Percentiles rank a stretch among this genome's conserved stretches.
Conservation (phyloP, 2,329 filamentous ascomycete genomes). For the Sporothrix euskadiensis region DNA sequence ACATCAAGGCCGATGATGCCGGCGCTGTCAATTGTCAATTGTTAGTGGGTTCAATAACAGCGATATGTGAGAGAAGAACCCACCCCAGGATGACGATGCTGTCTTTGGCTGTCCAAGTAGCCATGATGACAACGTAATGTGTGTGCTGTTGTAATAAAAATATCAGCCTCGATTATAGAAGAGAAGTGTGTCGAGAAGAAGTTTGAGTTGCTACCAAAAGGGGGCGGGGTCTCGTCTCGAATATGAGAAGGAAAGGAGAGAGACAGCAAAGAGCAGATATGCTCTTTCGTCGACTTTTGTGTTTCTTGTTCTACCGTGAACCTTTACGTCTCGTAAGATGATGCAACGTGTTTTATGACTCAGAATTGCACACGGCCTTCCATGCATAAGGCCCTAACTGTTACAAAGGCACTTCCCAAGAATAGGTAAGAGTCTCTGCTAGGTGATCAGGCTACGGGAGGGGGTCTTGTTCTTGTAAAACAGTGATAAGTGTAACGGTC, state of each 20-base stretch:
- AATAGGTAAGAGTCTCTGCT: too few species aligned
- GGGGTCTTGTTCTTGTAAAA: too few species aligned
- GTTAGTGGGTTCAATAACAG: too few species aligned
- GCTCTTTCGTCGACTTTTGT: not conserved
- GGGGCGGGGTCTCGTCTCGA: too few species aligned
- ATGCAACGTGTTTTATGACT: not conserved
- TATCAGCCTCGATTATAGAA: not conserved
- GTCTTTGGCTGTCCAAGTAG: constrained; percentile 23
- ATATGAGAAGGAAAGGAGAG: too few species aligned
- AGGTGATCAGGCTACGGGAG: too few species aligned
- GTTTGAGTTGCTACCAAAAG: too few species aligned
- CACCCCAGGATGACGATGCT: constrained; percentile 28
- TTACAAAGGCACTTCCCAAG: too few species aligned
- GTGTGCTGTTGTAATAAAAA: not conserved
- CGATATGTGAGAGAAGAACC: not conserved
- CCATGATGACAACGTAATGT: not conserved
- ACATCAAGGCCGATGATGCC: constrained; percentile 46
- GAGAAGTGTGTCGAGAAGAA: not conserved
- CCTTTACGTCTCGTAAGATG: not conserved
- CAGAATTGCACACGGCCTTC: not conserved
- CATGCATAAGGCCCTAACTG: not conserved
- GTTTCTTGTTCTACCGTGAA: too few species aligned
- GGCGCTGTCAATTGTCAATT: constrained; percentile 36
- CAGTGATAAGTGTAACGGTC: too few species aligned
- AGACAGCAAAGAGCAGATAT: too few species aligned